Conservation (phyloP, 495 filamentous ascomycete species). For the Stereocaulon alpinum region DNA sequence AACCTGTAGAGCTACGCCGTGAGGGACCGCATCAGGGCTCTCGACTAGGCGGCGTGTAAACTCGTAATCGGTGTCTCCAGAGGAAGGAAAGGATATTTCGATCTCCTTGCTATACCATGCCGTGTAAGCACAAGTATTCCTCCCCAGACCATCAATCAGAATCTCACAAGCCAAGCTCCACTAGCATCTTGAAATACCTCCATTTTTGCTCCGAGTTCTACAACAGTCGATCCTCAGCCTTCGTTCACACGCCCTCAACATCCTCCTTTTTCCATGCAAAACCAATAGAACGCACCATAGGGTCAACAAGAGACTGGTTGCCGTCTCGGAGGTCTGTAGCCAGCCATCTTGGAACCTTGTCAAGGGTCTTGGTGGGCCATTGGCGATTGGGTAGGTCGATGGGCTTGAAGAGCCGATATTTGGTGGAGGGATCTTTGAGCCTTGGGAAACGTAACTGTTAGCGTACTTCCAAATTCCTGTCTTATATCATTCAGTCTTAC, state of each 20-base stretch:
- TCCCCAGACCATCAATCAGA: background rate
- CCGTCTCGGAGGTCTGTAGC: conserved; percentile 79
- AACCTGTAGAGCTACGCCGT: conserved; percentile 94
- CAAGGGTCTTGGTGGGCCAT: conserved; percentile 77
- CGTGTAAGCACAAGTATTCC: background rate
- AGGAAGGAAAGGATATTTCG: conserved; percentile 91
- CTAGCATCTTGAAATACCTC: conserved; percentile 88
- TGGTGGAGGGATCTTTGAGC: conserved; percentile 89
- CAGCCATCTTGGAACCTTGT: conserved; percentile 76
- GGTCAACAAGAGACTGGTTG: conserved; percentile 79
- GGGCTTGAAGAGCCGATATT: conserved; percentile 75
- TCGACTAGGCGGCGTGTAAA: conserved; percentile 84
- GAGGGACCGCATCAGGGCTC: conserved; percentile 75
- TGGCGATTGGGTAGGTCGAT: conserved; percentile 73
- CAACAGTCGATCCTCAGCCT: conserved; percentile 1
- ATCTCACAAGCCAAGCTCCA: conserved; percentile 64
- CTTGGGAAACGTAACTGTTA: conserved; percentile 32
- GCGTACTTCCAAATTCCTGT: background rate
- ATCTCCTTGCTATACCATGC: conserved; percentile 61
- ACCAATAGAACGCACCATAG: conserved; percentile 55
- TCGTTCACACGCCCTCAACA: background rate
- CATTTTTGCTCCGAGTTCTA: conserved; percentile 67
- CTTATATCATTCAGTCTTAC: background rate
- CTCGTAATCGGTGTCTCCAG: conserved; percentile 89
- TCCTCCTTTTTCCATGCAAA: background rate